phyloP scores from a whole-genome alignment of 805 yeast species.

The Starmerella riodocensis region DNA sequence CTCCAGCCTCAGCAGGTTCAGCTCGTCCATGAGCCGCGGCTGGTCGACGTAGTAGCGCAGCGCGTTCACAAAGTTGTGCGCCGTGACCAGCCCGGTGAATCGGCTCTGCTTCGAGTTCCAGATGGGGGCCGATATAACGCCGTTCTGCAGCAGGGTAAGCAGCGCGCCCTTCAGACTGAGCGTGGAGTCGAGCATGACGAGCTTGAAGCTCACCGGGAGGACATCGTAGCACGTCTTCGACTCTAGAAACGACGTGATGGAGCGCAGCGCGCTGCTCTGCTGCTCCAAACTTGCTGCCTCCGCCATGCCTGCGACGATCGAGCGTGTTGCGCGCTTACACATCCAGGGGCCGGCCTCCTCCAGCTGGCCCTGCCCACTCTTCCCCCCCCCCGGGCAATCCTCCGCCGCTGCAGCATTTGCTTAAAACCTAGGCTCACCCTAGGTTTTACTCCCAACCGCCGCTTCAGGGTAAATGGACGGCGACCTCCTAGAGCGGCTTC shows the following conservation, averaged over 20 bases:
- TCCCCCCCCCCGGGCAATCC: no score
- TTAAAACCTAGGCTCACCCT: no score
- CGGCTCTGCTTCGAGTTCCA: slow-evolving; percentile 85
- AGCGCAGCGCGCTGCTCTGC: slow-evolving; percentile 63
- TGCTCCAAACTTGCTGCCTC: no score
- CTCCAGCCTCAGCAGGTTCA: slow-evolving; percentile 71
- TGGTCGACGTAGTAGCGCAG: slow-evolving; percentile 80
- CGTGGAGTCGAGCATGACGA: slow-evolving; percentile 87
- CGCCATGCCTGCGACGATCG: no score
- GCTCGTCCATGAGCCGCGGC: slow-evolving; percentile 77
- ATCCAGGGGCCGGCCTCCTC: no score
- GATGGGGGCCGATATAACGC: slow-evolving; percentile 89
- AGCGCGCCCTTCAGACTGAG: slow-evolving; percentile 79
- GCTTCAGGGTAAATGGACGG: no score
- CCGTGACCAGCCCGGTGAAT: slow-evolving; percentile 88
- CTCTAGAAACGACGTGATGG: slow-evolving; percentile 71
- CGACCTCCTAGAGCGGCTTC: no score
- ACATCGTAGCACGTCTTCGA: slow-evolving; percentile 94
- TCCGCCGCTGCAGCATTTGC: no score
- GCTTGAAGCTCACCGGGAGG: slow-evolving; percentile 82
- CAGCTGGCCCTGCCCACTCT: no score
- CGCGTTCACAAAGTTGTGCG: slow-evolving; percentile 86
- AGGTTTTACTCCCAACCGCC: no score
- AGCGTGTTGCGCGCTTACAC: no score
- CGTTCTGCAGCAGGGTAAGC: slow-evolving; percentile 79